phyloP scores from a whole-genome alignment of 345 rosid species.

The Brassica carinata region DNA sequence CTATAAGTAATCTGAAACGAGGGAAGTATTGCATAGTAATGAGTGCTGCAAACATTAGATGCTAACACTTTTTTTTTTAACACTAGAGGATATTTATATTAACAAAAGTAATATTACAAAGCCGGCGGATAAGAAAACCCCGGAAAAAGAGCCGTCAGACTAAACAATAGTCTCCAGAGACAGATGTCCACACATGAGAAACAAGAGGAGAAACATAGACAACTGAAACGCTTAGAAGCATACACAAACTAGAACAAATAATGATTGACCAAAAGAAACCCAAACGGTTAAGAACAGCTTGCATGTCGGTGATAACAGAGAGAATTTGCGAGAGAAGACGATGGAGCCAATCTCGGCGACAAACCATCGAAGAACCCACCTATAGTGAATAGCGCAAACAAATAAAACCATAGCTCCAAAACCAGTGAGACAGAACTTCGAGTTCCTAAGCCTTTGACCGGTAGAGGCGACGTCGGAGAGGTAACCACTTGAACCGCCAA shows the following conservation, averaged over 20 bases:
- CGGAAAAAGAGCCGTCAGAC: not conserved
- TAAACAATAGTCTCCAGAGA: not conserved
- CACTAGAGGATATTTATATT: too few species aligned
- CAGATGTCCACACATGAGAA: not conserved
- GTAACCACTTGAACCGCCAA: too few species aligned
- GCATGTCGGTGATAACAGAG: not conserved
- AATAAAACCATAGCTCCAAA: too few species aligned
- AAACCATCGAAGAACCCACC: not conserved
- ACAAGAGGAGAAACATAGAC: not conserved
- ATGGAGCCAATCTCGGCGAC: not conserved
- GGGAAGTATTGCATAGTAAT: too few species aligned
- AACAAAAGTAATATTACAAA: not conserved
- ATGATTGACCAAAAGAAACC: not conserved
- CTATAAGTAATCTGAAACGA: too few species aligned
- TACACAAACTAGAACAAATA: not conserved
- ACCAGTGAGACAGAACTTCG: too few species aligned
- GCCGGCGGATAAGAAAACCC: not conserved
- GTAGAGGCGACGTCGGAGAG: too few species aligned
- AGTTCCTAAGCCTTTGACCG: too few species aligned
- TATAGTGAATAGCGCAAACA: too few species aligned
- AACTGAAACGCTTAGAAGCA: not conserved
- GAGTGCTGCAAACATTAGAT: too few species aligned
- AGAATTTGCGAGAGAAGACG: not conserved
- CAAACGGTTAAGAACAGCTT: not conserved
- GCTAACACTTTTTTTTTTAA: too few species aligned